Evolutionary conservation across 768 basidiomycete species (phyloP).

Genomic region (Russula earlei): DNA sequence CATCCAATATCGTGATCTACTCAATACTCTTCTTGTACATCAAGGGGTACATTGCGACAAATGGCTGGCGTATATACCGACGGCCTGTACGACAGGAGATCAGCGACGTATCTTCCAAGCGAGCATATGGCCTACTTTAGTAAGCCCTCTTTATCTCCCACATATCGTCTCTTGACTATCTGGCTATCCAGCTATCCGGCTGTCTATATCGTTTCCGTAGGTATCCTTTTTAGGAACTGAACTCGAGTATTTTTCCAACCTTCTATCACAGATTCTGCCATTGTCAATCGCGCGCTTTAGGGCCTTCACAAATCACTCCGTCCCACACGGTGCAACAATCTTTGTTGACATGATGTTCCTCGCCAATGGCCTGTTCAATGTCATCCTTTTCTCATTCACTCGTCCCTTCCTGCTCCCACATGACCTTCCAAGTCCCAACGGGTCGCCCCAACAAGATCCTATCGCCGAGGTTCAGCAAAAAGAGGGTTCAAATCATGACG

Average conservation of each 20-base stretch:
- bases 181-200: neutral
- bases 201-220: no score
- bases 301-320: neutral
- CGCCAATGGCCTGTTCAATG: neutral
- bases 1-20: neutral
- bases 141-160: neutral
- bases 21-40: neutral
- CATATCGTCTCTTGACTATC: neutral
- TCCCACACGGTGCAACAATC: neutral
- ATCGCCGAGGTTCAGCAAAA: neutral
- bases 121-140: neutral
- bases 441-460: no score
- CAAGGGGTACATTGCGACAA: neutral
- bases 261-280: neutral
- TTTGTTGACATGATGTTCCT: neutral
- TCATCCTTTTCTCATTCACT: neutral
- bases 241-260: neutral
- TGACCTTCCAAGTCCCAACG: neutral
- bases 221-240: no score
- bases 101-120: neutral
- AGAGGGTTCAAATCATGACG: no score
- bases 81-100: no score
- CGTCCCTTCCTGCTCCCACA: neutral
- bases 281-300: neutral
- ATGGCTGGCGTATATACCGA: neutral